These are phyloP conservation scores for Ophiostoma tasmaniense DNA, from an alignment of 2,329 filamentous ascomycete species.

Conservation along the genomic window DNA sequence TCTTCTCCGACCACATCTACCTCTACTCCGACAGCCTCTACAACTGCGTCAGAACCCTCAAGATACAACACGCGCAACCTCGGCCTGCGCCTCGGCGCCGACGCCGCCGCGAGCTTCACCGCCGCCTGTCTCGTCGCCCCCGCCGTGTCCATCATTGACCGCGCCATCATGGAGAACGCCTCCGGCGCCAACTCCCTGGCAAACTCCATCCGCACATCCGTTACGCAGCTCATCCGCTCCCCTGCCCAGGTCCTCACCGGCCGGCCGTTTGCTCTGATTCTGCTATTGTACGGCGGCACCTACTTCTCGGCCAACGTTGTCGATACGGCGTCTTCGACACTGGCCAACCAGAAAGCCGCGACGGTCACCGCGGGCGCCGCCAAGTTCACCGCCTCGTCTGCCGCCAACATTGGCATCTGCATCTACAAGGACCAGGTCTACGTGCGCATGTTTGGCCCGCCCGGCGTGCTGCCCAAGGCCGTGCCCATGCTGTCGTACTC, in stretches of 20 bases:
- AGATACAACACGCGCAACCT: constrained; percentile 21
- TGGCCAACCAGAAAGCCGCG: constrained; percentile 41
- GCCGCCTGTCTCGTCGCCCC: constrained; percentile 74
- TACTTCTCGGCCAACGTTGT: constrained; percentile 83
- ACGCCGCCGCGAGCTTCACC: constrained; percentile 2
- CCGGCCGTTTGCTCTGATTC: constrained; percentile 60
- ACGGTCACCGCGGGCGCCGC: constrained; percentile 62
- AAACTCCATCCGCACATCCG: constrained; percentile 50
- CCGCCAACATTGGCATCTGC: constrained; percentile 77
- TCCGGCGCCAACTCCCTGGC: constrained; percentile 55
- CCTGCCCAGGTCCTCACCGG: constrained; percentile 55
- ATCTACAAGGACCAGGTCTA: constrained; percentile 87
- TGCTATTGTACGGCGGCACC: constrained; percentile 74
- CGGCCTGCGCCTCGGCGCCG: constrained; percentile 28
- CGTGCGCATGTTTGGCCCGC: constrained; percentile 69
- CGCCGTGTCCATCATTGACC: constrained; percentile 79
- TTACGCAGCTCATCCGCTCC: constrained; percentile 46
- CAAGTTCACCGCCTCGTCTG: constrained; percentile 74
- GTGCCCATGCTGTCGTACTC: constrained; percentile 65
- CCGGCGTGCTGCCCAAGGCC: constrained; percentile 38
- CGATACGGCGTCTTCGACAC: constrained; percentile 67
- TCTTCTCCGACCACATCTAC: not conserved
- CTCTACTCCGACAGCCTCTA: not conserved
- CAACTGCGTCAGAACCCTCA: not conserved
- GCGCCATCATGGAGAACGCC: constrained; percentile 79